phyloP scores from a whole-genome alignment of 108 stramenopile species.

The Discostella stelligeroides region DNA sequence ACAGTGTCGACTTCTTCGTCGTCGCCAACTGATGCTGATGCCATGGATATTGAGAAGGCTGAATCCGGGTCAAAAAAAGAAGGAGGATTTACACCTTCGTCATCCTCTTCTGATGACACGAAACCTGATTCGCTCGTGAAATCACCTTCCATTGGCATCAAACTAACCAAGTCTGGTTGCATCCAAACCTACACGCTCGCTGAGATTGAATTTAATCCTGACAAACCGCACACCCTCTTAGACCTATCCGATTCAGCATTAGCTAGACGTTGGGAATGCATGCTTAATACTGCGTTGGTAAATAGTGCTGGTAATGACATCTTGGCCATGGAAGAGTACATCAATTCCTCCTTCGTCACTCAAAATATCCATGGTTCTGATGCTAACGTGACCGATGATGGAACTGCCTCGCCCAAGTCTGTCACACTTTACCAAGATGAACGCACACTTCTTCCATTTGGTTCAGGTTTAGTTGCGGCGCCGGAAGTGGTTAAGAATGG shows the following conservation, averaged over 20 bases:
- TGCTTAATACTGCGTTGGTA: conserved; percentile 59
- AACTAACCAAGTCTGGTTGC: conserved; percentile 16
- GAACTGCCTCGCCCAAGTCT: conserved; percentile 11
- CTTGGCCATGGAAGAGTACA: conserved; percentile 50
- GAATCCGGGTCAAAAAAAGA: too few species aligned
- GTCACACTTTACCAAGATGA: conserved; percentile 30
- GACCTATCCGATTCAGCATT: conserved; percentile 60
- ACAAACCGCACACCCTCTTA: conserved; percentile 37
- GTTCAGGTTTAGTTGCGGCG: conserved; percentile 67
- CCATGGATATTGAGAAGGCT: conserved; percentile 42
- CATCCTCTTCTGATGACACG: not conserved
- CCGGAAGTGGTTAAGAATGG: conserved; percentile 53
- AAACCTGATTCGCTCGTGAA: conserved; percentile 2
- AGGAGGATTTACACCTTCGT: not conserved
- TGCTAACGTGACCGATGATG: too few species aligned
- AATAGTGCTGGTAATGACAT: conserved; percentile 55
- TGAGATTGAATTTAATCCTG: conserved; percentile 32
- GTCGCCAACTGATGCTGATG: conserved; percentile 9
- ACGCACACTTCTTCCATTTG: conserved; percentile 54
- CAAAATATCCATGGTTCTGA: conserved; percentile 17
- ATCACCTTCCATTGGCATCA: conserved; percentile 17
- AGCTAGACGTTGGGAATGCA: conserved; percentile 64
- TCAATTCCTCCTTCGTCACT: conserved; percentile 20
- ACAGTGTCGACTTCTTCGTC: conserved; percentile 5
- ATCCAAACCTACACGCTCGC: conserved; percentile 25